Base-by-base conservation (phyloP, 306 rosid species). In the Casuarina cunninghamiana region DNA sequence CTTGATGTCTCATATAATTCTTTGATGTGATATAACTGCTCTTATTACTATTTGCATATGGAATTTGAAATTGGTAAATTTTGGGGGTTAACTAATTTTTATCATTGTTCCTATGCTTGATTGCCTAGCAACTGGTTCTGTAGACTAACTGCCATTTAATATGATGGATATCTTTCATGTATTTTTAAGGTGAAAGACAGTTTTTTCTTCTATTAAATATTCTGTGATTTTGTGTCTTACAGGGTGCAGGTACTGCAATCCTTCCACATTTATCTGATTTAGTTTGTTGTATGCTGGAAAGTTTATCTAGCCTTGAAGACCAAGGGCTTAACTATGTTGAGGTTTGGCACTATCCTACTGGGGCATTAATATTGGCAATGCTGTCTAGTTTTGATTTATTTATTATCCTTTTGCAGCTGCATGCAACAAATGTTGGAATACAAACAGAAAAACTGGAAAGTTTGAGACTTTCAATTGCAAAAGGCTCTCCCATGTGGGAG, bases 401-500 rank as follows among this genome's bases (percentile, higher is more conserved):
- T 74, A 45, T 21, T 70, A 76, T 75, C 54, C 50, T 79, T 77
- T 86, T 82, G 70, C 77, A 94, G 98, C 85, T 88, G 88, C 98
- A 95, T 45, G 98, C 97, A 19, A 88, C 91, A 83, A 94, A 89
- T 86, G 97, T 78, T 70, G 98, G 97, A 76, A 88, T 89, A 85
- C 91, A 95, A 81, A 82, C 88, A 69, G 98, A 95, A 67, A 95
- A 91, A 89, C 96, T 95, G 77, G 98, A 95, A 80, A 83, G 82
- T 83, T 85, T 95, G 85, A 92, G 97, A 88, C 86, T 95, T 84
- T 92, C 98, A 51, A 92, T 92, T 71, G 95, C 98, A 75, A 95
- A 95, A 86, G 91, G 98, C 77, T 95, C 98, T 82, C 98, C 97
- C 48, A 95, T 95, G 98, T 95, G 98, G 98, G 98, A 95, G 73